A percentile compares a stretch with the other conserved stretches of the same genome.
These are phyloP conservation scores for Harringtonia lauricola DNA, from an alignment of 2,329 filamentous ascomycete species.

Conservation along the genomic window DNA sequence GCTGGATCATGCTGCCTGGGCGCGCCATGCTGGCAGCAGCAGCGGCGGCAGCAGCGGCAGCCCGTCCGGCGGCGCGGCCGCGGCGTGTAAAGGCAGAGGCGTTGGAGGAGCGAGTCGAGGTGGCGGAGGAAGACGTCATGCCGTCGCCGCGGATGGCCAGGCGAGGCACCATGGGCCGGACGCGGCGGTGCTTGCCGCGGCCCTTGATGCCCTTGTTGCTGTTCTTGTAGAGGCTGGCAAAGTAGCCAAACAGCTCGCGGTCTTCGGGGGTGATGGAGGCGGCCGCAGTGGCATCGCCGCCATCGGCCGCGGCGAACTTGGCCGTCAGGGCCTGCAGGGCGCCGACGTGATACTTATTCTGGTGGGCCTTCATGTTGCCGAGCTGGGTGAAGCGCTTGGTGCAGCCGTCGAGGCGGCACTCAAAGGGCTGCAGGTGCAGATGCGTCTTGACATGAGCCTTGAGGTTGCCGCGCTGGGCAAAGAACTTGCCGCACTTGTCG, in stretches of 20 bases:
- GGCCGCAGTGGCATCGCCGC: slow-evolving; percentile 52
- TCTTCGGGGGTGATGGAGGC: slow-evolving; percentile 32
- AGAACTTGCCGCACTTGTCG: slow-evolving; percentile 67
- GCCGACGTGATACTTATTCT: slow-evolving; percentile 84
- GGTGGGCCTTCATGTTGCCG: slow-evolving; percentile 89
- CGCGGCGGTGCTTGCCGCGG: slow-evolving; percentile 72
- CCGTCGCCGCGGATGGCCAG: slow-evolving; percentile 11
- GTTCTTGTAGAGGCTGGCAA: slow-evolving; percentile 85
- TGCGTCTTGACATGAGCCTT: slow-evolving; percentile 77
- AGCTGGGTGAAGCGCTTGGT: slow-evolving; percentile 81
- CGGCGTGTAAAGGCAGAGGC: no score
- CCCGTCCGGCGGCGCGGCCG: no score
- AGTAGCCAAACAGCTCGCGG: slow-evolving; percentile 69
- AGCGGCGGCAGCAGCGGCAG: no score
- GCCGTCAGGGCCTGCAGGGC: slow-evolving; percentile 58
- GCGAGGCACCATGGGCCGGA: slow-evolving; percentile 27
- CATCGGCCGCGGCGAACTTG: slow-evolving; percentile 55
- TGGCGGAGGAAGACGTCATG: no score
- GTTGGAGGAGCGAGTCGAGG: no score
- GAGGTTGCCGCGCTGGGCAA: slow-evolving; percentile 79
- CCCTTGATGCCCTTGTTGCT: slow-evolving; percentile 98
- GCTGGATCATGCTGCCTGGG: no score
- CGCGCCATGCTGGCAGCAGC: no score
- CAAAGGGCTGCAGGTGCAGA: slow-evolving; percentile 63
- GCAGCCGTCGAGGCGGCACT: slow-evolving; percentile 73